Base-by-base conservation (phyloP, 148 eudicot species). In the Rhododendron molle region DNA sequence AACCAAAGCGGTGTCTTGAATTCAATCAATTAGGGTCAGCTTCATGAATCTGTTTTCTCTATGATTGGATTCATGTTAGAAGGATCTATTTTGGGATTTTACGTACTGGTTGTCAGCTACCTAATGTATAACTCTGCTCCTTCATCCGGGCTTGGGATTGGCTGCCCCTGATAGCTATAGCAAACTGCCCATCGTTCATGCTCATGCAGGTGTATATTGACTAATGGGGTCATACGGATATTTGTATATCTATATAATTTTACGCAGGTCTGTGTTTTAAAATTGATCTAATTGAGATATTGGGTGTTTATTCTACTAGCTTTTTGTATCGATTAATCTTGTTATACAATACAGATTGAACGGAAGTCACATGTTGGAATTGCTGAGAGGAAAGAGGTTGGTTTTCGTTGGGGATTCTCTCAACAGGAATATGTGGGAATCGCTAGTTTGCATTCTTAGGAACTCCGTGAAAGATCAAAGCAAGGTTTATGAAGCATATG, bases 351-450 rank as follows among this genome's bases (percentile, higher is more conserved):
- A 46, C 91, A 97, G 99, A 89, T 86, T 97, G 78, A 87, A 93
- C 79, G 98, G 93, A 60, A 85, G 80, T 62, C 89, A 90, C 81
- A 90, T 95, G 98, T 83, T 97, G 91, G 91, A 94, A 81, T 76
- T 94, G 87, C 83, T 97, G 86, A 92, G 89, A 84, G 99, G 99
- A 46, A 97, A 94, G 83, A 89, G 98, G 62, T 89, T 97, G 67
- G 98, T 93, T 58, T 97, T 93, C 50, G 98, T 97, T 10, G 99
- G 99, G 13, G 99, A 97, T 92, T 97, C 99, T 16, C 89, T 97
- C 3, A 97, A 97, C 87, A 89, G 99, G 88, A 97, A 95, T 81
- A 97, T 97, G 99, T 97, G 99, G 99, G 99, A 95, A 87, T 95
- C 99, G 8, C 91, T 97, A 21, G 88, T 97, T 83, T 97, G 99